These are phyloP conservation scores for Tuber aestivum DNA, from an alignment of 495 filamentous ascomycete genomes.

Conservation along the genomic window DNA sequence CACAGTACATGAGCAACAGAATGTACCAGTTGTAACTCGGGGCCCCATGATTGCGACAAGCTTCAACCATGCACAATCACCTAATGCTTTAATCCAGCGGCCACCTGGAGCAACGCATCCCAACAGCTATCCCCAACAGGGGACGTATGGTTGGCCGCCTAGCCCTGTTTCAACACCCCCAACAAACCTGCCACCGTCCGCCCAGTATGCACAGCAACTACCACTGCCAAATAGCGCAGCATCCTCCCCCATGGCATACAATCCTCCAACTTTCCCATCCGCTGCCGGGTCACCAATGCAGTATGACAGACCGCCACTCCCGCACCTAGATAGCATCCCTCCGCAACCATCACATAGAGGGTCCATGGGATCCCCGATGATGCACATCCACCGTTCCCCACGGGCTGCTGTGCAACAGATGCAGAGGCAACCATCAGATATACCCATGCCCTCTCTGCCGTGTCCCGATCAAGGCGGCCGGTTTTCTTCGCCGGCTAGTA, in stretches of 20 bases:
- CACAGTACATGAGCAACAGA: conserved; percentile 78
- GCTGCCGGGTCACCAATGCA: conserved; percentile 37
- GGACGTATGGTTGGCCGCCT: conserved; percentile 38
- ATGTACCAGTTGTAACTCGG: conserved; percentile 49
- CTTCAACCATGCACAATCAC: conserved; percentile 32
- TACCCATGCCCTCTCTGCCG: conserved; percentile 34
- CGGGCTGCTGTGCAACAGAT: conserved; percentile 24
- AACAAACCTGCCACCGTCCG: conserved; percentile 37
- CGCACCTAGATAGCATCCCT: conserved; percentile 35
- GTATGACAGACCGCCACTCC: conserved; percentile 38
- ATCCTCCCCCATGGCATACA: conserved; percentile 39
- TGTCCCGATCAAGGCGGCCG: conserved; percentile 44
- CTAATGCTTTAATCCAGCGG: conserved; percentile 30
- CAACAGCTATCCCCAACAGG: conserved; percentile 35
- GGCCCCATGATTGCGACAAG: conserved; percentile 39
- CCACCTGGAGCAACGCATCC: conserved; percentile 39
- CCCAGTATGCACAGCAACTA: conserved; percentile 30
- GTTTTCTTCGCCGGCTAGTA: conserved; percentile 46
- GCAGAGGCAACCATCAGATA: conserved; percentile 30
- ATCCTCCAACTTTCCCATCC: conserved; percentile 28
- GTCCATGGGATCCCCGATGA: conserved; percentile 38
- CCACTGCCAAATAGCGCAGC: conserved; percentile 33
- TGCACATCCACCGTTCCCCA: conserved; percentile 39
- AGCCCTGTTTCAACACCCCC: conserved; percentile 42
- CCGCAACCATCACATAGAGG: conserved; percentile 34